phyloP scores from a whole-genome alignment of 176 grass and related monocot genomes.

The Elymus sibiricus region DNA sequence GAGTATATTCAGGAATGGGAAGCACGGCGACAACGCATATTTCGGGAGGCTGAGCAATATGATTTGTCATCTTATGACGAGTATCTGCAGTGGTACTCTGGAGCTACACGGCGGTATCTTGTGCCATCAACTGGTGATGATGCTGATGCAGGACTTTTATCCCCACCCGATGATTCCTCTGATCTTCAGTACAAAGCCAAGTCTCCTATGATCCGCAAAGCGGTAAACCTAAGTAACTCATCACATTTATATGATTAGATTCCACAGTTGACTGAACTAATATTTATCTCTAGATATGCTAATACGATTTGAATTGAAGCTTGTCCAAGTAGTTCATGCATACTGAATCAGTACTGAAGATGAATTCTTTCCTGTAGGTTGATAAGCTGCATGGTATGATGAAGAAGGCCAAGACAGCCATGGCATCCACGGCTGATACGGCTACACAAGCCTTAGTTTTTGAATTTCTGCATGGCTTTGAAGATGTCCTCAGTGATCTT shows the following conservation, averaged over 20 bases:
- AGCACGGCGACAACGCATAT: constrained; percentile 48
- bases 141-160: constrained; percentile 37
- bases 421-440: constrained; percentile 41
- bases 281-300: constrained; percentile 10
- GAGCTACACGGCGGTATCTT: constrained; percentile 56
- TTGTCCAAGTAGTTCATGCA: background rate
- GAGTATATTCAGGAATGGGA: constrained; percentile 65
- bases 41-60: constrained; percentile 49
- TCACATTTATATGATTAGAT: background rate
- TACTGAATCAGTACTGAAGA: constrained; percentile 8
- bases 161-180: constrained; percentile 13
- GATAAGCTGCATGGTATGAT: constrained; percentile 54
- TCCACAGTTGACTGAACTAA: background rate
- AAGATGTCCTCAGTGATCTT: constrained; percentile 58
- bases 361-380: constrained; percentile 35
- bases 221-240: constrained; percentile 34
- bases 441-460: constrained; percentile 44
- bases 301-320: constrained; percentile 10
- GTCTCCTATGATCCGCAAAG: constrained; percentile 55
- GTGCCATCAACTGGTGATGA: constrained; percentile 36
- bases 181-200: constrained; percentile 38
- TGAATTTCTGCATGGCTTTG: constrained; percentile 53
- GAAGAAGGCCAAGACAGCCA: constrained; percentile 45
- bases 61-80: constrained; percentile 59
- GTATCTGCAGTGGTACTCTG: constrained; percentile 57